Conservation (phyloP, 495 filamentous ascomycete genomes). For the Tuber borchii region DNA sequence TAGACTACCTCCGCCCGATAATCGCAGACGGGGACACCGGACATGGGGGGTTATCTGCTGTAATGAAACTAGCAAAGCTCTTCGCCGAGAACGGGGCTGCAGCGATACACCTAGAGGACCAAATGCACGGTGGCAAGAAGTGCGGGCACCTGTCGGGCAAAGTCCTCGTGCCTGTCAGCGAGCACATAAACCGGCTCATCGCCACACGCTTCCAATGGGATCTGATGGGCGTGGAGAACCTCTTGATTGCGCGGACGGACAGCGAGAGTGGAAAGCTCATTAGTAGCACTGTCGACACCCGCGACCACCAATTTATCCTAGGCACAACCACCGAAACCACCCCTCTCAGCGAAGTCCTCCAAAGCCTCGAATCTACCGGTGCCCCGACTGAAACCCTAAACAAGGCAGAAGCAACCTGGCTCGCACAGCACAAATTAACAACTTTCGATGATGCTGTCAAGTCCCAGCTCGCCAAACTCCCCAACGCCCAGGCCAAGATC, state of each 20-base stretch:
- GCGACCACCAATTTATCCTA: constrained; percentile 94
- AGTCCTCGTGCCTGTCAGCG: constrained; percentile 85
- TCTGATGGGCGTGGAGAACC: constrained; percentile 88
- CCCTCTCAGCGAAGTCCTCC: constrained; percentile 80
- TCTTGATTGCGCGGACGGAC: constrained; percentile 91
- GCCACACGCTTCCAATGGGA: constrained; percentile 97
- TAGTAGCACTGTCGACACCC: constrained; percentile 80
- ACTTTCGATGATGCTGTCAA: constrained; percentile 88
- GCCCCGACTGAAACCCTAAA: constrained; percentile 75
- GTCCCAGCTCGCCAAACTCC: constrained; percentile 60
- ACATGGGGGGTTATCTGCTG: constrained; percentile 81
- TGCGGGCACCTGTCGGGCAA: constrained; percentile 96
- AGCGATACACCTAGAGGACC: constrained; percentile 95
- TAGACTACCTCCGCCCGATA: constrained; percentile 89
- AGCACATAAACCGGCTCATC: constrained; percentile 91
- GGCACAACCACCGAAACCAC: constrained; percentile 68
- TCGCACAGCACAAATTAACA: constrained; percentile 74
- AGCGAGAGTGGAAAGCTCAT: constrained; percentile 87
- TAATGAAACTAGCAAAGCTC: constrained; percentile 92
- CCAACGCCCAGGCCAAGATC: constrained; percentile 55
- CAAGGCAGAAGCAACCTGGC: constrained; percentile 78
- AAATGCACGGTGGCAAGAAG: constrained; percentile 96
- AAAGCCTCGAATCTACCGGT: constrained; percentile 76
- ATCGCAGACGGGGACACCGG: constrained; percentile 97
- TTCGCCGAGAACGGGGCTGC: constrained; percentile 98